Evolutionary conservation across 208 protist species (phyloP), one percentile per base, ranked within the genome.

Genomic region (Trypanosoma theileri): DNA sequence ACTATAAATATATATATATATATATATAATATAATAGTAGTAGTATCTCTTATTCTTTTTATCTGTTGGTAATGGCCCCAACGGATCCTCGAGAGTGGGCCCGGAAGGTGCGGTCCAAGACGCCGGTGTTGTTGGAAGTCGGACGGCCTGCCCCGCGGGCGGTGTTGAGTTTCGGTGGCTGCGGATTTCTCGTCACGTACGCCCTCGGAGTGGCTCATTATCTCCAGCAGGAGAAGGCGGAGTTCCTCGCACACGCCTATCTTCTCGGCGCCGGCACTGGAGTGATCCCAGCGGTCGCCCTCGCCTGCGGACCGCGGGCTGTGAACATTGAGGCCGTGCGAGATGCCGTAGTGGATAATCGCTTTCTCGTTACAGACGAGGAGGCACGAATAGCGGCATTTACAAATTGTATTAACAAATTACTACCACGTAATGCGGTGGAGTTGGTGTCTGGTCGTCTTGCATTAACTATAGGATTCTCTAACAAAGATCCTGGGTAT

Each of bases 151-250:
- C 86, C 13, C 91, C 88, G 0, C 93, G 91, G 70, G 85, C 79
- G 7, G 88, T 96, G 13, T 69, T 96, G 4, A 93, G 86, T 69
- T 96, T 96, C 73, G 91, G 91, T 41, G 91, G 86, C 21, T 82
- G 79, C 52, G 91, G 88, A 11, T 94, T 94, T 63, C 84, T 96
- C 24, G 86, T 93, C 26, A 94, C 88, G 19, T 96, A 96, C 69
- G 63, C 78, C 4, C 85, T 96, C 53, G 91, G 91, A n/a, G 91
- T 96, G 0, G 91, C 88, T n/a, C 76, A 86, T 4, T 96, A 86
- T 73, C 77, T 96, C 6, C 91, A 94, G 70, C 77, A 96, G 67
- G 86, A 96, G 60, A 86, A 92, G 77, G 79, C 82, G 21, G 82
- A 91, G 40, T 71, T 96, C 16, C 53, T 96, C 35, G 45, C 80